Evolutionary conservation across 2,329 filamentous ascomycete species (phyloP).

Genomic region (Colletotrichum echinochloae): DNA sequence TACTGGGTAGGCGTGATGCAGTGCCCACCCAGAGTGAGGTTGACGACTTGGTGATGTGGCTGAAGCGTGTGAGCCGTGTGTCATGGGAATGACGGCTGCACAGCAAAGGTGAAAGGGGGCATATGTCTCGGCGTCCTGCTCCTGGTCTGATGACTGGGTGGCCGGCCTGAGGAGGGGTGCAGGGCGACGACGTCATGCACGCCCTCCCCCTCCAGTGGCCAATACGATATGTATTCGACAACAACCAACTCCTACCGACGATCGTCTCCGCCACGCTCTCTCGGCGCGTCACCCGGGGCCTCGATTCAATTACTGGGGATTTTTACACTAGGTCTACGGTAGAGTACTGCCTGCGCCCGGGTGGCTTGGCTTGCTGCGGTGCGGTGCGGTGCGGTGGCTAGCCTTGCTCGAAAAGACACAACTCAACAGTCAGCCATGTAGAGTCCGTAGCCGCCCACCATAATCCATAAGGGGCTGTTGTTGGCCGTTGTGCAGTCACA

Average conservation of each 20-base stretch:
- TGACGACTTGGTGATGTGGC: constrained; percentile 11
- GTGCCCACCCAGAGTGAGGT: constrained; percentile 1
- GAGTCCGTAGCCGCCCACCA: not conserved
- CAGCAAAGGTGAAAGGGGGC: not conserved
- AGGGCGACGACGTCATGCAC: constrained; percentile 39
- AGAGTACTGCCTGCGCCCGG: not conserved
- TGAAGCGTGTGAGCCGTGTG: constrained; percentile 24
- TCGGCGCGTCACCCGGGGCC: constrained; percentile 19
- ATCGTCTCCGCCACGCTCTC: constrained; percentile 24
- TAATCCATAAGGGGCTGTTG: constrained; percentile 17
- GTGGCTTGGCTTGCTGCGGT: constrained; percentile 15
- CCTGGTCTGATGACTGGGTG: not conserved
- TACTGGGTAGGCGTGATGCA: not conserved
- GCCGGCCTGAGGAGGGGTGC: not conserved
- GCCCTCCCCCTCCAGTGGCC: constrained; percentile 9
- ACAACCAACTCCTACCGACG: not conserved
- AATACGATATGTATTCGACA: constrained; percentile 15
- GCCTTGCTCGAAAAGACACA: not conserved
- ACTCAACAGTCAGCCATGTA: constrained; percentile 7
- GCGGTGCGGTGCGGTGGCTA: constrained; percentile 15
- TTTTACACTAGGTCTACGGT: too few relatives aligned
- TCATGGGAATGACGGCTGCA: constrained; percentile 1
- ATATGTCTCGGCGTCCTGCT: constrained; percentile 37
- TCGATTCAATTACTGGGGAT: not conserved
- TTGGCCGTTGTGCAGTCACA: constrained; percentile 23